Conservation (phyloP, 1,284 basidiomycete genomes). For the Pseudozyma tsukubaensis region DNA sequence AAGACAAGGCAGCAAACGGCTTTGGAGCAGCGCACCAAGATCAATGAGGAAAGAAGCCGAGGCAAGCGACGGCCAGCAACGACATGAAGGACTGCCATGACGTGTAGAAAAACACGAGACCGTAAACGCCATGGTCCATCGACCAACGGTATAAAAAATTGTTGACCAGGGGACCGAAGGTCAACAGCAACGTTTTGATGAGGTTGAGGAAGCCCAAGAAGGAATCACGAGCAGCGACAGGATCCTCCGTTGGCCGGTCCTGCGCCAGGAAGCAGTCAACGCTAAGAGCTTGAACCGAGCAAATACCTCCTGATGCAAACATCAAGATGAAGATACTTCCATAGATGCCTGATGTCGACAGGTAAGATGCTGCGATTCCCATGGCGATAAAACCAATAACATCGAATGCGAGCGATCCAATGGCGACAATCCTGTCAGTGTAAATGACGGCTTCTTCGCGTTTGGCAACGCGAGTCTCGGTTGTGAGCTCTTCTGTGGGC, state of each 20-base stretch:
- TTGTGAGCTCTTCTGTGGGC: constrained; percentile 4
- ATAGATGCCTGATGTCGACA: constrained; percentile 25
- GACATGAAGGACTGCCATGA: constrained; percentile 8
- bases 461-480: constrained; percentile 7
- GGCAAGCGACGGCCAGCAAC: constrained; percentile 15
- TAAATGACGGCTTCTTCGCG: constrained; percentile 34
- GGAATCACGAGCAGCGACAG: constrained; percentile 32
- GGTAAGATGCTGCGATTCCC: constrained; percentile 26
- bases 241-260: constrained; percentile 25
- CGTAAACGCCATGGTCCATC: constrained; percentile 22
- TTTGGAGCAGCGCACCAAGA: not conserved
- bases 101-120: constrained; percentile 34
- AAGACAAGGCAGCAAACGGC: not conserved
- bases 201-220: constrained; percentile 39
- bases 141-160: constrained; percentile 35
- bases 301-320: constrained; percentile 17
- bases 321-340: constrained; percentile 18
- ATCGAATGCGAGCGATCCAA: constrained; percentile 19
- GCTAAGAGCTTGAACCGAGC: constrained; percentile 31
- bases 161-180: constrained; percentile 35
- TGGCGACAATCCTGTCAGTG: constrained; percentile 32
- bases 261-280: constrained; percentile 46
- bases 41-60: constrained; percentile 6
- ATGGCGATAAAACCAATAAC: constrained; percentile 21
- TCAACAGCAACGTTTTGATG: constrained; percentile 5